Evolutionary conservation across 2,329 filamentous ascomycete species (phyloP), one percentile per base, ranked within the genome.

Genomic region (Leptographium procerum): DNA sequence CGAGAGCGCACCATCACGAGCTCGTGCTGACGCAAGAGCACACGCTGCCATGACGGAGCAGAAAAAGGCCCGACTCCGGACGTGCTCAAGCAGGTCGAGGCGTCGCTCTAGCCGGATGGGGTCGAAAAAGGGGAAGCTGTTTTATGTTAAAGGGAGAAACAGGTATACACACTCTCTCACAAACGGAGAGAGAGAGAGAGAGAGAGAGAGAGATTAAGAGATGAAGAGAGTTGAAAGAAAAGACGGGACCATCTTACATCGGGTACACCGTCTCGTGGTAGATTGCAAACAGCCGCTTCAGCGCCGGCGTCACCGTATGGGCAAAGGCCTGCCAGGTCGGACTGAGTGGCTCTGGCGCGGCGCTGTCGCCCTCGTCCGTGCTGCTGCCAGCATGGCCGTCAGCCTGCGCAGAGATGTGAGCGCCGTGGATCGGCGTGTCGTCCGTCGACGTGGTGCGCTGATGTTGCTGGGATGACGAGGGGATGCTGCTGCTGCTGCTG

Each of bases 11-110:
- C 61, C 65, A 47, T 66, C 65, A 9, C 65, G 61, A 26, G 65
- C 59, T 4, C 65, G 63, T 2, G 64, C 64, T 7, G 62, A 60
- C 13, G 63, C 58, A 34, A 66, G 60, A 10, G 65, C 65, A 19
- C 62, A 63, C 33, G 63, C 65, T 24, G 65, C 64, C 65, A 66
- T 66, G 57, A 65, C 57, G 26, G 64, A 65, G 36, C 62, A 66
- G 57, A 66, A 66, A 60, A 66, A 66, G 55, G 60, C 59, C 19
- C 64, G 64, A 53, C 63, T 66, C 40, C 56, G 61, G n/a, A 59
- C 61, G 48, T 66, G 64, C 36, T 66, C 64, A 40, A 64, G 59
- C 54, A 24, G 33, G 45, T 61, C 60, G 34, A 66, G 61, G 24
- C 65, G 62, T 28, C 59, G 59, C 26, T 63, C 55, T 22, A 64